phyloP scores from a whole-genome alignment of 106 monocot species.

The Allium fistulosum region DNA sequence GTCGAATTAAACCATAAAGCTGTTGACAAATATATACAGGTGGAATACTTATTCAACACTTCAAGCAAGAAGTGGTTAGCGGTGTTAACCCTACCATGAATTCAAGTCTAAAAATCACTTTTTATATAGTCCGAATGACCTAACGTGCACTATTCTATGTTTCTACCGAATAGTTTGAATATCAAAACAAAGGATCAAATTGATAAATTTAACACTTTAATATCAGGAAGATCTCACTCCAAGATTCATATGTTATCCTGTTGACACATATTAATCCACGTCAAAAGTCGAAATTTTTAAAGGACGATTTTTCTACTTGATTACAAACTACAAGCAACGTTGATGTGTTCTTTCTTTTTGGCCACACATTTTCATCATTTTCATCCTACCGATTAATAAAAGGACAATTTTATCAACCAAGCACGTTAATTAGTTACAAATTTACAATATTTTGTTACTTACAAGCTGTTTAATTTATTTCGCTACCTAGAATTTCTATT shows the following conservation, averaged over 20 bases:
- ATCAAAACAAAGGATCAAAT: neutral
- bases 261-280: constrained; percentile 4
- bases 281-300: neutral
- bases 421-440: neutral
- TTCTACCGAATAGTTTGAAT: neutral
- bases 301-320: neutral
- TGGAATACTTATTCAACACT: neutral
- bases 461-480: no score
- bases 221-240: neutral
- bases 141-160: neutral
- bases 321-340: constrained; percentile 3
- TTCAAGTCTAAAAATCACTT: neutral
- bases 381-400: no score
- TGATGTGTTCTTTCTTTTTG: neutral
- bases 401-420: neutral
- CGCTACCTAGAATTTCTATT: neutral
- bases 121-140: no score
- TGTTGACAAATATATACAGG: neutral
- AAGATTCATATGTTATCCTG: neutral
- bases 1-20: neutral
- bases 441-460: no score
- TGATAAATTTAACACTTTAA: neutral
- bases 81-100: neutral
- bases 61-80: neutral
- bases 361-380: neutral